These are phyloP conservation scores for Fusarium siculi DNA, from an alignment of 2,329 filamentous ascomycete species.

Conservation along the genomic window DNA sequence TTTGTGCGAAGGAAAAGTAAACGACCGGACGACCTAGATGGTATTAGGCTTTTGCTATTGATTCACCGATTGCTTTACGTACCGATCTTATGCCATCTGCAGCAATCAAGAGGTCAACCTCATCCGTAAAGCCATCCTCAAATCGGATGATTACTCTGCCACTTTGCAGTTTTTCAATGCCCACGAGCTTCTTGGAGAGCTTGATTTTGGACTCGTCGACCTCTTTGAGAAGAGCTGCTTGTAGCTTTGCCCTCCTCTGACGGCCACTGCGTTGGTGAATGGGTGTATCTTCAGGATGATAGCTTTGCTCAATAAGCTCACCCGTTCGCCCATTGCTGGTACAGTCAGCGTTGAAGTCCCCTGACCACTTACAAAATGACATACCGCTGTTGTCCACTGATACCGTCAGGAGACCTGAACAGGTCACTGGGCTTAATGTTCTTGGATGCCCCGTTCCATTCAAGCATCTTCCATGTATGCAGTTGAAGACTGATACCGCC, in stretches of 20 bases:
- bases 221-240: conserved; percentile 59
- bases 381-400: conserved; percentile 43
- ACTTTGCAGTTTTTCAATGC: conserved; percentile 50
- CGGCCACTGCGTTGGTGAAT: conserved; percentile 44
- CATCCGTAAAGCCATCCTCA: conserved; percentile 53
- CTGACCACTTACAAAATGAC: neutral
- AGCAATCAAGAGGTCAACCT: conserved; percentile 60
- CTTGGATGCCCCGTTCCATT: conserved; percentile 47
- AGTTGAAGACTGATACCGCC: conserved; percentile 51
- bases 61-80: neutral
- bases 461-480: conserved; percentile 51
- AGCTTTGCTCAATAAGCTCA: conserved; percentile 38
- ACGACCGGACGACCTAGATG: conserved; percentile 52
- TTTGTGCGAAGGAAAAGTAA: conserved; percentile 54
- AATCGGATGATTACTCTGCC: conserved; percentile 56
- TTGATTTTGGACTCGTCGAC: conserved; percentile 56
- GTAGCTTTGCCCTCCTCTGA: conserved; percentile 53
- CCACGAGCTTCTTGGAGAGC: conserved; percentile 56
- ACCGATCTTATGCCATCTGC: conserved; percentile 65
- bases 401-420: conserved; percentile 43
- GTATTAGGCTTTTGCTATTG: neutral
- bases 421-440: conserved; percentile 45
- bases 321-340: conserved; percentile 48
- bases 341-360: neutral
- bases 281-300: conserved; percentile 38